Evolutionary conservation across 306 rosid species (phyloP), one percentile per base, ranked within the genome.

Genomic region (Fragaria vesca): DNA sequence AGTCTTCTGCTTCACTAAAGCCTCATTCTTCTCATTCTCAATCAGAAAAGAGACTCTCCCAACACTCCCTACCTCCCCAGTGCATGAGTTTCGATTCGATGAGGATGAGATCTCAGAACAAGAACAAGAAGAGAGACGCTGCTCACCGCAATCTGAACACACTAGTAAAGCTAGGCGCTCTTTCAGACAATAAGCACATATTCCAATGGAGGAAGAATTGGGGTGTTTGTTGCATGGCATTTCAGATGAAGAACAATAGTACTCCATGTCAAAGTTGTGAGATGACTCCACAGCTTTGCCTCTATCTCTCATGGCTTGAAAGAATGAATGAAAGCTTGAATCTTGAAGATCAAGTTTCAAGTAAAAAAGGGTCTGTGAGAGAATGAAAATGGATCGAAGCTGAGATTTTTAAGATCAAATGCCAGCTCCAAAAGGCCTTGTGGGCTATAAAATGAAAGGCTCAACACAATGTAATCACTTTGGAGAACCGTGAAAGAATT

Each of bases 61-160:
- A 4, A 96, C 94, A 72, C 98, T 91, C 0, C 99, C 99, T 2
- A 93, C 93, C 46, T 96, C 99, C 13, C 91, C 89, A 12, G 90
- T 76, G 71, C 92, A 92, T 0, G 99, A 96, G 82, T 96, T 96
- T 3, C 99, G 84, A 79, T 87, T 88, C 11, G 98, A 85, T 12
- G 90, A 86, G 82, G 99, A 87, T 17, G 93, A 87, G 83, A 91
- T 89, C 71, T 91, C 99, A 24, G 99, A 96, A 77, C 99, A 96
- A 13, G 99, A 96, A 65, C 99, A 96, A 15, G 99, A 96, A 12
- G 99, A 96, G 74, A 93, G 92, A 15, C 99, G 85, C 81, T 96
- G 99, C 81, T 96, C 99, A 0, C 99, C 99, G n/a, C 99, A 96
- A 65, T 96, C 98, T 4, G 99, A 93, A 71, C 99, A 96, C 1